Conservation (phyloP, 352 stramenopile species). For the Peronospora destructor region DNA sequence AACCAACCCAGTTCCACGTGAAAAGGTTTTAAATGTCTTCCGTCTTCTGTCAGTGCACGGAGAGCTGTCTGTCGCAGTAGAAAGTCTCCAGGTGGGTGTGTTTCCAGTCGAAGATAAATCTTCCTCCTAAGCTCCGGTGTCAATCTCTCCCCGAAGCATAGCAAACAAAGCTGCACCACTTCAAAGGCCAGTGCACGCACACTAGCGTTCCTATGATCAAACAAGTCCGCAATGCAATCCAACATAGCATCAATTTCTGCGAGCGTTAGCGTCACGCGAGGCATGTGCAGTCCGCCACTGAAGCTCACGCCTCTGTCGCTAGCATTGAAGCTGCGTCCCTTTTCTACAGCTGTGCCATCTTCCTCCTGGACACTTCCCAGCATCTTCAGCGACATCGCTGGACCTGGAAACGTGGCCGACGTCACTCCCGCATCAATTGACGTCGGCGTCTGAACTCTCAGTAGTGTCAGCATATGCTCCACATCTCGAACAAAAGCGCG, state of each 20-base stretch:
- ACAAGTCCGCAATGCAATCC: constrained; percentile 62
- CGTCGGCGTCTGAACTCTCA: constrained; percentile 21
- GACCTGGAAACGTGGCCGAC: constrained; percentile 25
- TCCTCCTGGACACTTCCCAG: constrained; percentile 26
- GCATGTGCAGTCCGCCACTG: constrained; percentile 10
- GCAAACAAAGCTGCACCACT: constrained; percentile 58
- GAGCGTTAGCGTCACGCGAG: constrained; percentile 19
- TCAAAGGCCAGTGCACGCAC: constrained; percentile 70
- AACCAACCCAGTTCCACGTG: constrained; percentile 65
- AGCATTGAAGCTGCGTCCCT: constrained; percentile 6
- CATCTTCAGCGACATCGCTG: constrained; percentile 12
- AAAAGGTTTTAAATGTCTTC: constrained; percentile 60
- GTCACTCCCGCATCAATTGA: constrained; percentile 11
- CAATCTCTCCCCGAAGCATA: constrained; percentile 50
- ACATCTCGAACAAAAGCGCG: constrained; percentile 59
- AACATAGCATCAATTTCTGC: constrained; percentile 55
- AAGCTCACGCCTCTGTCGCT: constrained; percentile 13
- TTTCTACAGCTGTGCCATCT: constrained; percentile 9
- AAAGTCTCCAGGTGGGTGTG: constrained; percentile 44
- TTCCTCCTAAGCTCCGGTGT: constrained; percentile 36
- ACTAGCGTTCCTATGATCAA: constrained; percentile 60
- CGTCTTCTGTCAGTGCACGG: constrained; percentile 57
- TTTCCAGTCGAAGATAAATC: constrained; percentile 54
- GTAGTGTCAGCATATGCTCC: constrained; percentile 46
- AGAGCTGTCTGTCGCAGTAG: constrained; percentile 56